Base-by-base conservation (phyloP, 805 yeast species). In the Lipomyces orientalis region DNA sequence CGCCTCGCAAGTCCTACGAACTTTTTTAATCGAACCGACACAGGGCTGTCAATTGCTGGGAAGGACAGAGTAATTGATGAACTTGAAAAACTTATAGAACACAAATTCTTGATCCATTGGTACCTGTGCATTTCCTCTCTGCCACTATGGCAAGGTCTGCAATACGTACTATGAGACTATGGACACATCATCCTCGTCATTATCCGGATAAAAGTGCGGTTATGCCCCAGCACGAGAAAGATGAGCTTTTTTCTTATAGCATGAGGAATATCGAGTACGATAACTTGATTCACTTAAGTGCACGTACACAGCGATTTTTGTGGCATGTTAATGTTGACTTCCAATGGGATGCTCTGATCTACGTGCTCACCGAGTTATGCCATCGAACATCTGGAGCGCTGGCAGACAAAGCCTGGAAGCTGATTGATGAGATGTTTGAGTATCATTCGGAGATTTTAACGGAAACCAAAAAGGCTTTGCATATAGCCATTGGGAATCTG, bases 91-190 rank as follows among this genome's bases (percentile, higher is more conserved):
- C 37, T 35, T 35, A 35, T 35, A 35, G 37, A 35, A 7, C 52
- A 46, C 9, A n/a, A 8, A 3, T 46, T n/a, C 25, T 22, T 46
- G 52, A 51, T 14, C 55, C 31, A 12, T 22, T 14, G 55, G 19
- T 51, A 22, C 55, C 55, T 22, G 33, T 51, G 19, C 55, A 51
- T 29, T 19, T 51, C 55, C 16, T 51, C 16, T 51, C 55, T 14
- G 10, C 33, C 14, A 14, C 12, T 9, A 16, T 51, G 55, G 16
- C 16, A 6, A 22, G 31, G 12, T 9, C 16, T 16, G 29, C 33
- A 8, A 25, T 51, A 10, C 9, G 55, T 29, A 16, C 2, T n/a
- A 22, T 22, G 55, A 22, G 55, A 25, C 6, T 51, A 12, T 6
- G 4, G 2, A 25, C 29, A 51, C 33, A 51, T 51, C 33, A 9